These are phyloP conservation scores for Ogataea nonfermentans DNA, from an alignment of 805 yeast species.

Conservation along the genomic window DNA sequence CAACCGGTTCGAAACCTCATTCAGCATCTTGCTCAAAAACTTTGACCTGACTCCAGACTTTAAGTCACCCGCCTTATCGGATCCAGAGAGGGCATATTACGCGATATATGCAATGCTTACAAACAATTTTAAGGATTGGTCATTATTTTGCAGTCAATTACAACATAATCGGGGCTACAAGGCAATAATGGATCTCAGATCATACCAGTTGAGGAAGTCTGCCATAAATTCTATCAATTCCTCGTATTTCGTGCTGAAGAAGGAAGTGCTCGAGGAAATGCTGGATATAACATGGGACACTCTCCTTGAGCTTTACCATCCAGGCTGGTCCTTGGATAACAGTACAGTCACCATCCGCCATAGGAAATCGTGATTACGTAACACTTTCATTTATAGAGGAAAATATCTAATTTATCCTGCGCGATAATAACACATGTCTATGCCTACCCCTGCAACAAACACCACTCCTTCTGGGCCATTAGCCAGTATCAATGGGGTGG, in stretches of 20 bases:
- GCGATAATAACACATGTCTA: constrained; percentile 12
- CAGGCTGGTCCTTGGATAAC: constrained; percentile 35
- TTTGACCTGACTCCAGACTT: constrained; percentile 6
- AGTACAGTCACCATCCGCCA: constrained; percentile 28
- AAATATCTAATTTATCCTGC: neutral
- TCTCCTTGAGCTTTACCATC: constrained; percentile 25
- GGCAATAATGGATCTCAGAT: constrained; percentile 45
- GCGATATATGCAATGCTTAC: constrained; percentile 31
- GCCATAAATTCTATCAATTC: constrained; percentile 35
- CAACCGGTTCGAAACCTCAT: constrained; percentile 33
- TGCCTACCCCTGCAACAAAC: constrained; percentile 21
- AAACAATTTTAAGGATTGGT: constrained; percentile 35
- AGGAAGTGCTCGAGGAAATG: constrained; percentile 27
- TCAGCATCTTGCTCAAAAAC: constrained; percentile 25
- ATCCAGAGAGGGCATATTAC: constrained; percentile 6
- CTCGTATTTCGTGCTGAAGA: constrained; percentile 40
- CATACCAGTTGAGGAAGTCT: constrained; percentile 30
- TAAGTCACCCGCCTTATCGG: neutral
- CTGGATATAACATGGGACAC: constrained; percentile 32
- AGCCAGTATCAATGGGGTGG: constrained; percentile 2
- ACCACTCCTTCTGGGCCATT: constrained; percentile 16
- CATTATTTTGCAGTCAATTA: constrained; percentile 20
- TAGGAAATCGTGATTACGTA: constrained; percentile 8
- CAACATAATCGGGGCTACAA: constrained; percentile 7
- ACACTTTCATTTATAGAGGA: neutral